A percentile compares a stretch with the other conserved stretches of the same genome.
Conservation (phyloP, 1,139 yeast species). For the Pichia sp. region DNA sequence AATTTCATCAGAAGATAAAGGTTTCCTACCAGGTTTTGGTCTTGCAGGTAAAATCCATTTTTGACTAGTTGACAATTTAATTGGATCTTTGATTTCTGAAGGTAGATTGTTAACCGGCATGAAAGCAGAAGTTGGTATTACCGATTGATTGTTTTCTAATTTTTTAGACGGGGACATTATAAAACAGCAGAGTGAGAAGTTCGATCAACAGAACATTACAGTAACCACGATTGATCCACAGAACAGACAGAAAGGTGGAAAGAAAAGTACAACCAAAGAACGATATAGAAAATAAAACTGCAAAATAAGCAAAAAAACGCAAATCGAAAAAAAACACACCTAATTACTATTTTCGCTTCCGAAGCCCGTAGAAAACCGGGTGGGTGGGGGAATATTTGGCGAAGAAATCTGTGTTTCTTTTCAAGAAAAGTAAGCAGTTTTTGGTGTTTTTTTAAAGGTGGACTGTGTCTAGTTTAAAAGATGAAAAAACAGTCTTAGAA, state of each 20-base stretch:
- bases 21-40: slow-evolving; percentile 29
- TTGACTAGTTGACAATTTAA: slow-evolving; percentile 21
- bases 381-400: not conserved
- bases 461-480: too few relatives aligned
- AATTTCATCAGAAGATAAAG: slow-evolving; percentile 5
- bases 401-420: too few relatives aligned
- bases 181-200: not conserved
- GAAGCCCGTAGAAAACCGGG: not conserved
- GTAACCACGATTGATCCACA: not conserved
- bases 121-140: slow-evolving; percentile 12
- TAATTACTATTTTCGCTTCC: not conserved
- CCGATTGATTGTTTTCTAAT: not conserved
- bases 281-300: not conserved
- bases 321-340: not conserved
- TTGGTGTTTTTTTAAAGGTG: too few relatives aligned
- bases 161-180: not conserved
- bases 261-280: not conserved
- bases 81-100: slow-evolving; percentile 10
- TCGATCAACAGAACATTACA: not conserved
- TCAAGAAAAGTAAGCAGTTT: too few relatives aligned
- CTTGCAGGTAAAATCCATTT: slow-evolving; percentile 29
- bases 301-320: not conserved
- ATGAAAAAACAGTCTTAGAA: too few relatives aligned
- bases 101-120: slow-evolving; percentile 11
- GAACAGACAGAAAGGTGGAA: not conserved